Evolutionary conservation across 176 grass and related monocot species (phyloP), one percentile per base, ranked within the genome.

Genomic region (Triticum turgidum): DNA sequence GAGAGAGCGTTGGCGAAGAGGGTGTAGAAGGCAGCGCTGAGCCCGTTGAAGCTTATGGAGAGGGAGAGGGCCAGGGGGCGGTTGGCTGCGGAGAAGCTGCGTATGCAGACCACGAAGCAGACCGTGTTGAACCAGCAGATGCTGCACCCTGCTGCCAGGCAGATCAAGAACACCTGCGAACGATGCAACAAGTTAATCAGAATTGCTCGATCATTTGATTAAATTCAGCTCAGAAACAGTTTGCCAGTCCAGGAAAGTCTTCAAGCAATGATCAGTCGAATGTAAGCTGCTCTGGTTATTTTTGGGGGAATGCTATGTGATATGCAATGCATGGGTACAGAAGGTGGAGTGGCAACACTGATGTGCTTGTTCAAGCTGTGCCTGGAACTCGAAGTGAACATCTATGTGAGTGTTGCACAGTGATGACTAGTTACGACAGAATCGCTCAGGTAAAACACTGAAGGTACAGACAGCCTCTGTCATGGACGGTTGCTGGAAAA

Each of bases 101-200:
- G 89, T 39, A 94, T 89, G 90, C 93, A 95, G 21, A 98, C 88
- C 9, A 98, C 91, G 21, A 98, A 98, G 86, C 96, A 98, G 42
- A 98, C 90, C 0, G 96, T 98, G 90, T 98, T 98, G 96, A 98
- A 98, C 96, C 96, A 98, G 69, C 88, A 92, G 71, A 98, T 98
- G 88, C 91, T 95, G 86, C 91, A 98, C 18, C 96, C 93, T 21
- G 93, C 96, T 38, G 95, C 18, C 47, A 98, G 63, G 82, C 96
- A 96, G 34, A 91, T 21, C 24, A 98, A 76, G 77, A 98, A 98
- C 56, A 98, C 90, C 96, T 98, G 88, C 85, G 65, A 14, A 0
- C 61, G 38, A 30, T 0, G 61, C 10, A 69, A 32, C 49, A 76
- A 52, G 29, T 32, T n/a, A 35, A 51, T 80, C 58, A 37, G 68